Evolutionary conservation across 2,329 filamentous ascomycete species (phyloP), one percentile per base, ranked within the genome.

Genomic region (Aspergillus sp.): DNA sequence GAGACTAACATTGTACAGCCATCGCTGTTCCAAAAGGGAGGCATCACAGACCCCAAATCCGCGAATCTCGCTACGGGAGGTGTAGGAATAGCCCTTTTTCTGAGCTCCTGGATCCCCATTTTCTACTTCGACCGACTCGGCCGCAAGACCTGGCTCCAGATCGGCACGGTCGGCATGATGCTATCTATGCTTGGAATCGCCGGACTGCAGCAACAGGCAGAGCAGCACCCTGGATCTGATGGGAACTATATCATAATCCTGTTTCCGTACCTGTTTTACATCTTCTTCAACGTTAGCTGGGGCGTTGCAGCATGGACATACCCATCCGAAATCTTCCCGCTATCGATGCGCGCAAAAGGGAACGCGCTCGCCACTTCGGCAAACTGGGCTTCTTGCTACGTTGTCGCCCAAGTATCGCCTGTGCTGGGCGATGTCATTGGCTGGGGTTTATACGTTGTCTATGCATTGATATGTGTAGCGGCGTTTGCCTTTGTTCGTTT

Each of bases 271-370:
- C 44, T 62, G 6, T 66, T 65, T 52, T 65, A 64, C 51, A 55
- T 64, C 5, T 65, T 65, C 26, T 62, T 65, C 58, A 62, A 66
- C 36, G 61, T 64, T 15, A 64, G 59, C 50, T 66, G 64, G 59
- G 59, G 58, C 3, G 58, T 66, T 4, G 61, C 61, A 34, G 61
- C 62, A 17, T 64, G 62, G 61, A 62, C 64, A 0, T 64, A 66
- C 36, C 60, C 60, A 2, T 62, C 61, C 2, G 61, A 65, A 30
- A 65, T 64, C 26, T 65, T 65, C 42, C 58, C 60, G 2, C n/a
- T 56, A 22, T 48, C 48, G 11, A 55, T 56, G 52, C 48, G 53
- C 22, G 55, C 53, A 8, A 62, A 62, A 34, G 56, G 45, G 6
- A 61, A 56, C 20, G 57, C 53, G 13, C 42, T 56, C 4, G 30